Conservation (phyloP, 139 green algal genomes). For the Auxenochlorella protothecoides region DNA sequence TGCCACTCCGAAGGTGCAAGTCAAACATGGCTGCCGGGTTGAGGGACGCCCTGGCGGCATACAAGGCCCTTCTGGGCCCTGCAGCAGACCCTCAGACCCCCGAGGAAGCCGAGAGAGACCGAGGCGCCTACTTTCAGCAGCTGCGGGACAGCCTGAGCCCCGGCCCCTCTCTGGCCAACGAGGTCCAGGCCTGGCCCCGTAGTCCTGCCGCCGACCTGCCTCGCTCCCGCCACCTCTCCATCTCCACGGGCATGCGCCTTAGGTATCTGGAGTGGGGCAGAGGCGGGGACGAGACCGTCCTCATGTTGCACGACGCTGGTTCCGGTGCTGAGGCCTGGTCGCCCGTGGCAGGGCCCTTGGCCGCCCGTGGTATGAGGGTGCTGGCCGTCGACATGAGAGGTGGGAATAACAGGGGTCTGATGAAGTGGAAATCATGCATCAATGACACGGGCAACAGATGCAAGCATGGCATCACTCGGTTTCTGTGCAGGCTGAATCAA, state of each 20-base stretch:
- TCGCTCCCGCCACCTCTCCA: neutral
- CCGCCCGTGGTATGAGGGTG: constrained; percentile 13
- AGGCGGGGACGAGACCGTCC: constrained; percentile 12
- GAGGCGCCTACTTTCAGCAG: too few relatives aligned
- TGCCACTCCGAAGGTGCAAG: too few relatives aligned
- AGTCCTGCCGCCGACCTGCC: neutral
- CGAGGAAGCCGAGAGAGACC: too few relatives aligned
- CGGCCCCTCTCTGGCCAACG: too few relatives aligned
- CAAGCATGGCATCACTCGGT: neutral
- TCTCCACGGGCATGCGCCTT: constrained; percentile 18
- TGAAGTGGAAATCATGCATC: too few relatives aligned
- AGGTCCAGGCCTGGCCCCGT: too few relatives aligned
- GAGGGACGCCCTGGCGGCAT: too few relatives aligned
- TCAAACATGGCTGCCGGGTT: too few relatives aligned
- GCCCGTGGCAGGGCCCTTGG: constrained; percentile 11
- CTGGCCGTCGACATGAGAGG: constrained; percentile 29
- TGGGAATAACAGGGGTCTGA: neutral
- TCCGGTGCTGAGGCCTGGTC: constrained; percentile 13
- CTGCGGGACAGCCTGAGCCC: too few relatives aligned
- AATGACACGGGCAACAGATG: too few relatives aligned
- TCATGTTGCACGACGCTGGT: constrained; percentile 28
- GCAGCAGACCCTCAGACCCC: too few relatives aligned
- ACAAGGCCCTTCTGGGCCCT: too few relatives aligned
- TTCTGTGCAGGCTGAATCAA: neutral
- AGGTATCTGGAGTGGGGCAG: constrained; percentile 20